Percentiles rank a stretch among this genome's conserved stretches.
phyloP scores from a whole-genome alignment of 2,329 filamentous ascomycete species.

The Elsinoe necatrix region DNA sequence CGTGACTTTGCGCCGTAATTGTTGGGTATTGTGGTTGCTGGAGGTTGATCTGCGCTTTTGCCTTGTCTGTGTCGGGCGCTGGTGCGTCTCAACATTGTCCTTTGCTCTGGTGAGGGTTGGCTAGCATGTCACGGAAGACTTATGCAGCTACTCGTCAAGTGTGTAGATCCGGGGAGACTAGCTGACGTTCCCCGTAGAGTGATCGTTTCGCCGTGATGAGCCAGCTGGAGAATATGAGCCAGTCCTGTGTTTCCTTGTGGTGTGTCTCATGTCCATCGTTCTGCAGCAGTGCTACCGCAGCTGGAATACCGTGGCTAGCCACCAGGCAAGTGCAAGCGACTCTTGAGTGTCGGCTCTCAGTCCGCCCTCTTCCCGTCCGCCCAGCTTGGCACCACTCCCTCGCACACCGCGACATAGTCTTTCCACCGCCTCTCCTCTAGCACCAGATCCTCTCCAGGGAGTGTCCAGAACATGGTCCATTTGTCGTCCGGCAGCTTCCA shows the following conservation, averaged over 20 bases:
- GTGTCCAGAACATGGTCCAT: slow-evolving; percentile 99
- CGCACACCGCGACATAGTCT: slow-evolving; percentile 44
- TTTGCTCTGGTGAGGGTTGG: neutral
- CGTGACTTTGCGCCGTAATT: neutral
- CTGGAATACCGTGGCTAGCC: neutral
- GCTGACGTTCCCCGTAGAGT: neutral
- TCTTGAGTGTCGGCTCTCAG: neutral
- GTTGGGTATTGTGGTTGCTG: neutral
- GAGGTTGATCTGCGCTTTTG: neutral
- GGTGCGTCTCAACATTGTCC: neutral
- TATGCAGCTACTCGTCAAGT: too few species aligned
- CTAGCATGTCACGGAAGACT: neutral
- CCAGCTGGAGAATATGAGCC: neutral
- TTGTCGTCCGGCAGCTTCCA: slow-evolving; percentile 73
- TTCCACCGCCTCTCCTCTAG: slow-evolving; percentile 37
- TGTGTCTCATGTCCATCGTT: too few species aligned
- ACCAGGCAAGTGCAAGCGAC: neutral
- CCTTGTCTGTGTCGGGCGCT: neutral
- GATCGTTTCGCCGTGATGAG: neutral
- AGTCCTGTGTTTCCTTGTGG: neutral
- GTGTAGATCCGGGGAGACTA: neutral
- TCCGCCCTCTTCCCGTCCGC: slow-evolving; percentile 32
- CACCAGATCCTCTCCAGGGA: slow-evolving; percentile 49
- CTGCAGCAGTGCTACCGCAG: too few species aligned
- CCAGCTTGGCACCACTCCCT: slow-evolving; percentile 42